Conservation (phyloP, 768 basidiomycete genomes). For the Cystofilobasidium bisporidii region DNA sequence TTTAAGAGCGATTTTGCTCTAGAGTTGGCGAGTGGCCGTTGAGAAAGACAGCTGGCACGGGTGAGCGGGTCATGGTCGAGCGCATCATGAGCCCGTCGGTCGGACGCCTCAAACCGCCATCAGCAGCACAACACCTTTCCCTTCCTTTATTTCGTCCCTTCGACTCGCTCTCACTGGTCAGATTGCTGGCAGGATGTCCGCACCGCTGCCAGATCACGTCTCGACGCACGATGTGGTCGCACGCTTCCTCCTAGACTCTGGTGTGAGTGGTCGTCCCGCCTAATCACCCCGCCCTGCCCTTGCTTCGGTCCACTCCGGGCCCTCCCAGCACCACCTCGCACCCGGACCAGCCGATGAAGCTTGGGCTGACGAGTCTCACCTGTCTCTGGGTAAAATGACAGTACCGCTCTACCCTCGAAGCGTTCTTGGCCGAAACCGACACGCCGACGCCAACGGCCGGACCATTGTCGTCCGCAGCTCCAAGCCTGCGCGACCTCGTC, state of each 20-base stretch:
- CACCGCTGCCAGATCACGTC: too few relatives aligned
- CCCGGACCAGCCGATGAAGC: background rate
- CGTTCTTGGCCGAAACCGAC: conserved; percentile 13
- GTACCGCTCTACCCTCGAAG: conserved; percentile 11
- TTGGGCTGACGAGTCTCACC: background rate
- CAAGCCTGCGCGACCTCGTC: conserved; percentile 18
- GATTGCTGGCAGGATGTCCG: too few relatives aligned
- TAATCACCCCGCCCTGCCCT: background rate
- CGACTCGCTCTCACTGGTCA: too few relatives aligned
- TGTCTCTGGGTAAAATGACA: background rate
- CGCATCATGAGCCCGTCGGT: too few relatives aligned
- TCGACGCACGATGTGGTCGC: conserved; percentile 8
- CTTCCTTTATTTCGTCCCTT: too few relatives aligned
- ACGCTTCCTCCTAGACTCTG: conserved; percentile 9
- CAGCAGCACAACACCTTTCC: too few relatives aligned
- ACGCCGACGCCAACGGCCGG: background rate
- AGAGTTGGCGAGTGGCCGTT: too few relatives aligned
- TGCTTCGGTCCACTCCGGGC: background rate
- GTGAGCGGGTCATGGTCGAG: too few relatives aligned
- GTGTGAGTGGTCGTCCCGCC: background rate
- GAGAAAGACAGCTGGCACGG: too few relatives aligned
- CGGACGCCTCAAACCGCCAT: too few relatives aligned
- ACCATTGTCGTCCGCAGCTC: background rate
- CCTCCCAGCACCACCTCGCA: background rate
- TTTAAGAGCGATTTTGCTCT: too few relatives aligned